Evolutionary conservation across 768 basidiomycete genomes (phyloP), one percentile per base, ranked within the genome.

Genomic region (Auriscalpium microsporum): DNA sequence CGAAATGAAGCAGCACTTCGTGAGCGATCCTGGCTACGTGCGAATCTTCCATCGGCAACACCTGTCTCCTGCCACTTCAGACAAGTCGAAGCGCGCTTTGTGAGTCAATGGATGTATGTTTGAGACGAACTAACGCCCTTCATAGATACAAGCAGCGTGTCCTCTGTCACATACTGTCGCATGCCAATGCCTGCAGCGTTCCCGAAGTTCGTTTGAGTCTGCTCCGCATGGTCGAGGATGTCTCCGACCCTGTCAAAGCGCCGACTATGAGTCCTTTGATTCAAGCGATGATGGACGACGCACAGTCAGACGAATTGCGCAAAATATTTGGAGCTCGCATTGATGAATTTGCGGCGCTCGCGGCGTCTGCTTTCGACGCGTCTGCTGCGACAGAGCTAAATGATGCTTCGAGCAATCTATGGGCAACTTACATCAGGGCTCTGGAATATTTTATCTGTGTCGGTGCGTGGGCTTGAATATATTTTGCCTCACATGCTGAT

Each of bases 161-260:
- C 45, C 64, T 90, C 44, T 90, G 86, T 64, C 93, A 79, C 67
- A 68, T 96, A 0, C 71, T 90, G 7, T 94, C 94, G 1, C 94
- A 97, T 66, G 74, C 87, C 59, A 76, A 78, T 48, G 78, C 81
- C 4, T 78, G 87, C 59, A 69, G 74, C 2, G 64, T 79, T 3
- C 68, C 78, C 2, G 56, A 63, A 1, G 75, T 79, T 16, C 81
- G 83, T 57, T 64, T 80, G 10, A 64, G 71, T 10, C 69, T 97
- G 0, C 73, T 97, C 16, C 69, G 60, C 5, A 69, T 73, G 36
- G 54, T 82, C 10, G 64, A 72, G 28, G 69, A 71, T 9, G 71
- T 87, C 40, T 72, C 78, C 4, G 80, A 82, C 62, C 66, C 58
- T 62, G 67, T 66, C 48, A 78, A 81, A 58, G 70, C 80, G 8